Evolutionary conservation across 164 flowering plant genomes (phyloP).

Genomic region (Tetracentron sinense): DNA sequence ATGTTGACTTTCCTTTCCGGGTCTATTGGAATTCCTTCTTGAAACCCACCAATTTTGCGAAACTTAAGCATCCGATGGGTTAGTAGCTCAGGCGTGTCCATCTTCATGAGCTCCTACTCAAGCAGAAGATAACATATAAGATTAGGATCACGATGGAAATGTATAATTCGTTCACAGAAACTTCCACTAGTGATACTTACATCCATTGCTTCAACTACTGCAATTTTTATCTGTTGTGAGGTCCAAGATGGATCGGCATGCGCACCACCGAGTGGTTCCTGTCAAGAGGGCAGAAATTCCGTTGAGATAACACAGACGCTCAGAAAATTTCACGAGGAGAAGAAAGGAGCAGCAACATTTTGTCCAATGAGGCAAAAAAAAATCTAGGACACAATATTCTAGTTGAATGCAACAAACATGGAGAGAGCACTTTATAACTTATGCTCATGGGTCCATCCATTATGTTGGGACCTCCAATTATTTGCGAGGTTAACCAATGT

Average conservation of each 20-base stretch:
- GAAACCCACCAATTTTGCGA: conserved; percentile 65
- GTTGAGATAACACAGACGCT: not conserved
- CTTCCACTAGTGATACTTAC: conserved; percentile 41
- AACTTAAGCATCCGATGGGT: conserved; percentile 68
- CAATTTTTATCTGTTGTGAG: conserved; percentile 77
- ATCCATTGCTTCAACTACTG: conserved; percentile 67
- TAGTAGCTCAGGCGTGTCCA: conserved; percentile 60
- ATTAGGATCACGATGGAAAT: not conserved
- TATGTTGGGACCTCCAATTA: too few relatives aligned
- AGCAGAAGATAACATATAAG: conserved; percentile 5
- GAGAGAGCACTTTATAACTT: too few relatives aligned
- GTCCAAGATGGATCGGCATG: conserved; percentile 89
- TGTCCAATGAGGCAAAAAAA: not conserved
- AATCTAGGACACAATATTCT: too few relatives aligned
- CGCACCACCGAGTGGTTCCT: conserved; percentile 99
- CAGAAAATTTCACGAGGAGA: not conserved
- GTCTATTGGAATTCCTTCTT: conserved; percentile 63
- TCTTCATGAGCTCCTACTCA: conserved; percentile 65
- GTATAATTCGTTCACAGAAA: not conserved
- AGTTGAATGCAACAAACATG: too few relatives aligned
- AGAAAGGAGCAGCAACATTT: not conserved
- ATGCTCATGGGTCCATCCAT: not conserved
- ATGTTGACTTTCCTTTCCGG: conserved; percentile 55
- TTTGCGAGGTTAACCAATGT: too few relatives aligned
- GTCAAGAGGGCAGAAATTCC: conserved; percentile 16